Conservation (phyloP, 768 basidiomycete genomes). For the Leccinum incarnatum region DNA sequence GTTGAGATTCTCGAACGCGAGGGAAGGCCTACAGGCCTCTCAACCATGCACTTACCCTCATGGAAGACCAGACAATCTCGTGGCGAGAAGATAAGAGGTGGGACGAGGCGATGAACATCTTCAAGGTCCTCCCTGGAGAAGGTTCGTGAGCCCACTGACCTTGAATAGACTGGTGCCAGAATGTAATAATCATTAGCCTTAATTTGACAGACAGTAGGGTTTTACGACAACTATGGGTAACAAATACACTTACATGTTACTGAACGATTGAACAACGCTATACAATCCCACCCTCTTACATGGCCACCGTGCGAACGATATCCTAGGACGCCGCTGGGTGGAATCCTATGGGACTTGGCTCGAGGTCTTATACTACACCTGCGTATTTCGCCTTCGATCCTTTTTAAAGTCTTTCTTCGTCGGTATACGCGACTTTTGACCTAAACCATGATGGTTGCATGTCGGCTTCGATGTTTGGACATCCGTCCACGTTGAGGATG, state of each 20-base stretch:
- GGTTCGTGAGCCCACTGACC: slow-evolving; percentile 2
- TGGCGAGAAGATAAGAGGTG: slow-evolving; percentile 59
- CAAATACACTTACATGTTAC: not conserved
- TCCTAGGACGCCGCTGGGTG: no score
- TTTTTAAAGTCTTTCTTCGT: slow-evolving; percentile 45
- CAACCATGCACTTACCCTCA: slow-evolving; percentile 47
- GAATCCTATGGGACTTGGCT: not conserved
- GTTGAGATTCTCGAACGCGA: slow-evolving; percentile 32
- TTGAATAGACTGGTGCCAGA: no score
- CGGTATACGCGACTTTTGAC: slow-evolving; percentile 51
- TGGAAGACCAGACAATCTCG: slow-evolving; percentile 46
- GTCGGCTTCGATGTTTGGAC: slow-evolving; percentile 51
- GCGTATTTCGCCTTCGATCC: slow-evolving; percentile 24
- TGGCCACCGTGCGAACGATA: not conserved
- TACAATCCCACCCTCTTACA: not conserved
- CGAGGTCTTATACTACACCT: not conserved
- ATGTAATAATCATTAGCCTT: not conserved
- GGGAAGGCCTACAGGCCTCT: slow-evolving; percentile 28
- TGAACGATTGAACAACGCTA: not conserved
- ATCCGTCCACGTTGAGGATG: slow-evolving; percentile 54
- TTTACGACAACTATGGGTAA: slow-evolving; percentile 2
- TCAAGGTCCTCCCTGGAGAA: slow-evolving; percentile 28
- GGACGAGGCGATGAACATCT: slow-evolving; percentile 45
- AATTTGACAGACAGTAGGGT: not conserved
- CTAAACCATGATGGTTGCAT: slow-evolving; percentile 65